Evolutionary conservation across 2,329 filamentous ascomycete genomes (phyloP).

Genomic region (Chaetoscypha palmicola): DNA sequence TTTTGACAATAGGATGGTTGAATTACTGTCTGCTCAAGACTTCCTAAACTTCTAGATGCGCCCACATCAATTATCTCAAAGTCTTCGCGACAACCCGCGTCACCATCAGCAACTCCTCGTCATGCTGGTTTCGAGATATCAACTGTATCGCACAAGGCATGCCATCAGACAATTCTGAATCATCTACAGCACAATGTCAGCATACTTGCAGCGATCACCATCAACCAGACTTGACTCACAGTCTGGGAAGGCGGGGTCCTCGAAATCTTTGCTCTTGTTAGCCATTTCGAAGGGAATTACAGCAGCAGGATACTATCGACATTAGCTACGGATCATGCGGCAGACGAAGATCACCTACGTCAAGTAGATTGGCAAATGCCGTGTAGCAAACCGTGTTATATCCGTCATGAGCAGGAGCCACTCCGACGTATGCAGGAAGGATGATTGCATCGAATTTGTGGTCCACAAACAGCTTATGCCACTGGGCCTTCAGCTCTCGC

Average conservation of each 20-base stretch:
- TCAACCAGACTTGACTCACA: neutral
- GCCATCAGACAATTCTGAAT: slow-evolving; percentile 4
- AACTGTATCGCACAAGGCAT: slow-evolving; percentile 10
- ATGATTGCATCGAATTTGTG: neutral
- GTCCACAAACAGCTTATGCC: neutral
- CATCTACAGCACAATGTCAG: neutral
- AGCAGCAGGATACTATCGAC: neutral
- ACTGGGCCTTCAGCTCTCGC: neutral
- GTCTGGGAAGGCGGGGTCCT: neutral
- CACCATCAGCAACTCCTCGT: slow-evolving; percentile 1
- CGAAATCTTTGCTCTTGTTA: neutral
- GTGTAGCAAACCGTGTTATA: neutral
- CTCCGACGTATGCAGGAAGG: neutral
- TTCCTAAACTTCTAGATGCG: too few species aligned
- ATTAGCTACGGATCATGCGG: neutral
- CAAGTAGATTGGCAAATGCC: neutral
- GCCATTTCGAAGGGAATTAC: neutral
- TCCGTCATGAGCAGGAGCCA: neutral
- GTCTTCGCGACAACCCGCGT: neutral
- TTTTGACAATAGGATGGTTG: too few species aligned
- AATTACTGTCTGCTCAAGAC: too few species aligned
- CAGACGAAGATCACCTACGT: neutral
- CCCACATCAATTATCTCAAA: too few species aligned
- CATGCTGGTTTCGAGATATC: neutral
- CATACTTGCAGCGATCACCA: neutral